Base-by-base conservation (phyloP, 495 filamentous ascomycete genomes). In the Aspergillus egyptiacus region DNA sequence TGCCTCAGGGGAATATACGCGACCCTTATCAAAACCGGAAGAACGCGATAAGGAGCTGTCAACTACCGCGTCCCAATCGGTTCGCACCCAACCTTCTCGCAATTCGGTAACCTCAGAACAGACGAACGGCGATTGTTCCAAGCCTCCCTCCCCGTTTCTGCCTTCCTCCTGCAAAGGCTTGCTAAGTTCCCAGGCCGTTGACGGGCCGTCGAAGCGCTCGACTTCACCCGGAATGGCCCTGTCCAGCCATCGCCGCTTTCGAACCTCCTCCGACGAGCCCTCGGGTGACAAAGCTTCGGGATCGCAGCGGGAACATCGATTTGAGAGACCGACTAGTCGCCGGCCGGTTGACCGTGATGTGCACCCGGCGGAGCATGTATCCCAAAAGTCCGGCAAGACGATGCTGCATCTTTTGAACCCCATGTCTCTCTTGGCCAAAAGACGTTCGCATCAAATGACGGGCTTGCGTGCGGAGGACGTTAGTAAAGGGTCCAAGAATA, bases 351-450 rank as follows among this genome's bases (percentile, higher is more conserved):
- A 71, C 46, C 64, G 67, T 10, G 66, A 70, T 45, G 38, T 50
- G 31, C 35, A 35, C 36, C 48, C 58, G n/a, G 38, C 45, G 18
- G 65, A 73, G 14, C 59, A 56, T 46, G 32, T 51, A 1, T 60
- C 65, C 36, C 69, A 69, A 41, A 71, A 67, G 45, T 66, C 67
- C 15, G 70, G 76, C 13, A 86, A 81, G 60, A 72, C 76, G 9
- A 82, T 79, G 70, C 73, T 86, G 18, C 80, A 84, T 60, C 73
- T 86, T 2, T 65, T 82, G 31, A 88, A 88, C 59, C 84, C 80
- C 7, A 82, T 84, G 69, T 75, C 82, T 9, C 66, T 85, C 11
- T 69, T 86, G 22, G 75, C 81, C 50, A 73, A 72, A 34, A 72
- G 73, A 49, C 76, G 75, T 62, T 85, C 74, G 18, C 77, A 63